phyloP scores from a whole-genome alignment of 1,139 yeast species.

The Lodderomyces parapsilosis region DNA sequence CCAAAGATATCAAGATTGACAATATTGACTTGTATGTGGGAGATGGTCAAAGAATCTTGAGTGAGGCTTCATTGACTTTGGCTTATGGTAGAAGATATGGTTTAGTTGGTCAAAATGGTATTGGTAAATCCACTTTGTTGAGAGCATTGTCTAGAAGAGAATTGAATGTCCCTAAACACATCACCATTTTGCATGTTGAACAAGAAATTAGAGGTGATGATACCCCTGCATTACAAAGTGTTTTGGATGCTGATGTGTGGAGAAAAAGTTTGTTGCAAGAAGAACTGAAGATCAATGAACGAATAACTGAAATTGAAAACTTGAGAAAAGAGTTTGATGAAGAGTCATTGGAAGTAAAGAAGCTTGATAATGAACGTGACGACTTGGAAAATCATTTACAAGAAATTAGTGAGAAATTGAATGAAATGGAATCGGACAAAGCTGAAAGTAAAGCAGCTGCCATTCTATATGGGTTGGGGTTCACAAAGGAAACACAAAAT shows the following conservation, averaged over 20 bases:
- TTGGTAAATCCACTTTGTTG: constrained; percentile 93
- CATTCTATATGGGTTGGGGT: constrained; percentile 90
- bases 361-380: constrained; percentile 83
- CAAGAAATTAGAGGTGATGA: constrained; percentile 97
- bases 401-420: constrained; percentile 76
- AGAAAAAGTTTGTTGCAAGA: constrained; percentile 82
- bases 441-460: constrained; percentile 98
- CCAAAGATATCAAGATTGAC: constrained; percentile 91
- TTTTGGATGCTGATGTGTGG: constrained; percentile 98
- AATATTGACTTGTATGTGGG: constrained; percentile 93
- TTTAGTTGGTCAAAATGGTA: constrained; percentile 98
- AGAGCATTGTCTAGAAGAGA: constrained; percentile 93
- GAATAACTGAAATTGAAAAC: constrained; percentile 71
- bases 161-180: constrained; percentile 88
- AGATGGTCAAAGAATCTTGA: constrained; percentile 87
- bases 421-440: constrained; percentile 94
- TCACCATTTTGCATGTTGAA: constrained; percentile 93
- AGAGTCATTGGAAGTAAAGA: constrained; percentile 74
- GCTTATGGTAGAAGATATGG: constrained; percentile 96
- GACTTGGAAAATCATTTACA: constrained; percentile 78
- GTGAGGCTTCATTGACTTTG: constrained; percentile 83
- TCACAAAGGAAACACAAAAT: constrained; percentile 81
- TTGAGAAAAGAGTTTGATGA: constrained; percentile 75
- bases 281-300: constrained; percentile 69
- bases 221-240: constrained; percentile 85